phyloP scores from a whole-genome alignment of 495 filamentous ascomycete species.

The Thozetella sp. region DNA sequence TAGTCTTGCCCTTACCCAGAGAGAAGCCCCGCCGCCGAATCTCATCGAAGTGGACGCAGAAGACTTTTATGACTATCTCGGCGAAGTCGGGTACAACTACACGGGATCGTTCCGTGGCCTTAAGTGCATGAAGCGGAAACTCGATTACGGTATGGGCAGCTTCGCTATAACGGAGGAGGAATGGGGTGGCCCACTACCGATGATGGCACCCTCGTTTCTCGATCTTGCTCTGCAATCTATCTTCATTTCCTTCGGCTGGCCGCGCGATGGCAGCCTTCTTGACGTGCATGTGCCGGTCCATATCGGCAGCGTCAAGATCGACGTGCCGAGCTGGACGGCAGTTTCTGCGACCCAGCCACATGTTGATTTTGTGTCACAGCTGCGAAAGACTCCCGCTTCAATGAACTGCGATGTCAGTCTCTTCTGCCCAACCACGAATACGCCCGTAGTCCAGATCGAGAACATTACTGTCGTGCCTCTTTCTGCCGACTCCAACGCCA shows the following conservation, averaged over 20 bases:
- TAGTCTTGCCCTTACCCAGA: background rate
- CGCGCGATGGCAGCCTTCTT: slow-evolving; percentile 17
- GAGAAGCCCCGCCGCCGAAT: background rate
- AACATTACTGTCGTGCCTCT: background rate
- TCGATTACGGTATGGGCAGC: background rate
- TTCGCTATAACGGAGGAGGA: background rate
- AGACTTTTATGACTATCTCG: slow-evolving; percentile 8
- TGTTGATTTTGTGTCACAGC: background rate
- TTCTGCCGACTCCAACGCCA: background rate
- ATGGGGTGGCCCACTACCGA: background rate
- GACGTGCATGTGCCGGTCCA: slow-evolving; percentile 18
- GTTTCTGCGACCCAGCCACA: background rate
- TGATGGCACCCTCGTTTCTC: slow-evolving; percentile 15
- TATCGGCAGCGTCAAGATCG: background rate
- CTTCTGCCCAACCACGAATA: background rate
- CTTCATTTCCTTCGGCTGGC: slow-evolving; percentile 18
- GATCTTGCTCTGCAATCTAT: slow-evolving; percentile 27
- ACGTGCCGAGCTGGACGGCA: background rate
- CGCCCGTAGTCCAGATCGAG: background rate
- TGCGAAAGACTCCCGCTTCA: background rate
- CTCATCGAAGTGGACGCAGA: slow-evolving; percentile 7
- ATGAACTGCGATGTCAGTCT: background rate
- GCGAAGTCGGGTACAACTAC: slow-evolving; percentile 9
- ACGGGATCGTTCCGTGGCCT: slow-evolving; percentile 6
- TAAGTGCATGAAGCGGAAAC: background rate